phyloP scores from a whole-genome alignment of 345 rosid genomes.

The Acer campestre region DNA sequence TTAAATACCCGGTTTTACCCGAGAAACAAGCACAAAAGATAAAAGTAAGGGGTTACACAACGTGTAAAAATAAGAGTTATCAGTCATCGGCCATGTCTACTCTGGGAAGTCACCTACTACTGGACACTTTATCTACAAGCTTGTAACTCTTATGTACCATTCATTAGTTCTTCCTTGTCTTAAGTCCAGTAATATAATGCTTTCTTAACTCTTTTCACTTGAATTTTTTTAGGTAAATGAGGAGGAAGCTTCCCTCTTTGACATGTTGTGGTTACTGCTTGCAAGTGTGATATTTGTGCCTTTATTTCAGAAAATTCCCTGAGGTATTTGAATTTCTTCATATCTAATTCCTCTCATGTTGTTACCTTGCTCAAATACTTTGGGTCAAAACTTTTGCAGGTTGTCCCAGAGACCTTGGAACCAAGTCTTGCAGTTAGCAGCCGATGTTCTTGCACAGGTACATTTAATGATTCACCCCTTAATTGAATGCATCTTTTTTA shows the following conservation, averaged over 20 bases:
- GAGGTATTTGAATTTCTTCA: conserved; percentile 52
- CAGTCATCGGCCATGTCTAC: no score
- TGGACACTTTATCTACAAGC: no score
- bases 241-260: conserved; percentile 96
- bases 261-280: conserved; percentile 83
- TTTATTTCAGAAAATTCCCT: conserved; percentile 93
- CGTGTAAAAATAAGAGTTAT: no score
- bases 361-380: neutral
- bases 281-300: conserved; percentile 99
- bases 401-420: conserved; percentile 98
- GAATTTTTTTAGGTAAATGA: conserved; percentile 65
- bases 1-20: no score
- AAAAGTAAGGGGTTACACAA: no score
- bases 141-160: conserved; percentile 7
- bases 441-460: conserved; percentile 99
- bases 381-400: conserved; percentile 37
- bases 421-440: conserved; percentile 83
- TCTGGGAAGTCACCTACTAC: no score
- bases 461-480: conserved; percentile 3
- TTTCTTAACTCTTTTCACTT: conserved; percentile 14
- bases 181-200: conserved; percentile 2
- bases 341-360: neutral
- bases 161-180: conserved; percentile 17
- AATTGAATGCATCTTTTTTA: neutral
- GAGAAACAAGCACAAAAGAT: no score